A percentile compares a stretch with the other conserved stretches of the same genome.
Conservation (phyloP, 192 early-diverging fungal species). For the Fimicolochytrium jonesii region DNA sequence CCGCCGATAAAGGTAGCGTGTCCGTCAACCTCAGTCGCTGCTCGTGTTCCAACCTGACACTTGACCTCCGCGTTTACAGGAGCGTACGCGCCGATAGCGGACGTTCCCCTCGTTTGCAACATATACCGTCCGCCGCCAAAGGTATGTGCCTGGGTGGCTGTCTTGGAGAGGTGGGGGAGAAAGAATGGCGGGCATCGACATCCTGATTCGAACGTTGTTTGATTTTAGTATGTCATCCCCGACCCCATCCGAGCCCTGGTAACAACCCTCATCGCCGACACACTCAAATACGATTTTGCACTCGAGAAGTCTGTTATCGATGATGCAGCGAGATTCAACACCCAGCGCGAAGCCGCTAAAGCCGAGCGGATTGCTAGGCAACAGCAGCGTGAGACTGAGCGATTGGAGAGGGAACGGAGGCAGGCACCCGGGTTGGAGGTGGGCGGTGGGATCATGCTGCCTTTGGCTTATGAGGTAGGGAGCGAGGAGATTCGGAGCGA, state of each 20-base stretch:
- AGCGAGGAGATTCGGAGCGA: no score
- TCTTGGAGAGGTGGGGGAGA: not conserved
- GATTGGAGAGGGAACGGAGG: constrained; percentile 43
- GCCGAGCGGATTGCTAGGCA: constrained; percentile 40
- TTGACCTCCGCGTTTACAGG: no score
- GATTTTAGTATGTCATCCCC: not conserved
- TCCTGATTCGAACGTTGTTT: not conserved
- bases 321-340: constrained; percentile 36
- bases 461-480: no score
- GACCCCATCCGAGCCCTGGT: no score
- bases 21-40: no score
- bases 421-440: constrained; percentile 63
- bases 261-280: not conserved
- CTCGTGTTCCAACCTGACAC: no score
- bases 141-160: not conserved
- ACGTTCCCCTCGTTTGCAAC: not conserved
- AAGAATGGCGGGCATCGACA: not conserved
- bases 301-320: constrained; percentile 48
- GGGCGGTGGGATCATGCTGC: constrained; percentile 47
- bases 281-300: constrained; percentile 45
- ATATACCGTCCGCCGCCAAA: constrained; percentile 1
- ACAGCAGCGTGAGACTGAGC: constrained; percentile 45
- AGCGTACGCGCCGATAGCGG: not conserved
- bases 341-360: constrained; percentile 16
- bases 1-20: no score